Conservation (phyloP, 352 stramenopile species). For the Stephanocyclus meneghinianus region DNA sequence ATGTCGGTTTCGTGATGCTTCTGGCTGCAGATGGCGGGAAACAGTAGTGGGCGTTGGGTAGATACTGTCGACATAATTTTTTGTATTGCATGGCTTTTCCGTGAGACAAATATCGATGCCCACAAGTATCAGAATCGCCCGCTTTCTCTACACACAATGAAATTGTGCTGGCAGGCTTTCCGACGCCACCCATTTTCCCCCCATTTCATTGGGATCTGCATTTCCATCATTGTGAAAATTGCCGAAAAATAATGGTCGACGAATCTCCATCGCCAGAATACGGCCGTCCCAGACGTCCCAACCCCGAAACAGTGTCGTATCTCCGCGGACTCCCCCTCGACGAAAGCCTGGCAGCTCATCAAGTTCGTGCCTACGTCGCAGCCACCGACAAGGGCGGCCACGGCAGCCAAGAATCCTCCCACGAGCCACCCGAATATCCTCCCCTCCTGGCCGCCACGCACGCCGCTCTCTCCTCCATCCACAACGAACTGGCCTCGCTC, state of each 20-base stretch:
- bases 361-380: constrained; percentile 44
- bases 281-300: constrained; percentile 66
- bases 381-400: constrained; percentile 8
- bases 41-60: no score
- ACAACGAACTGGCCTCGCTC: constrained; percentile 74
- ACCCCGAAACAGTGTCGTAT: constrained; percentile 75
- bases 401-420: constrained; percentile 13
- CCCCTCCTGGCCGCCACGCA: constrained; percentile 60
- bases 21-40: no score
- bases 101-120: no score
- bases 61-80: no score
- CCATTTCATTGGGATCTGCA: no score
- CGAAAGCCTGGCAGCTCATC: constrained; percentile 45
- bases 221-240: no score
- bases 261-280: constrained; percentile 50
- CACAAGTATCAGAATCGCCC: no score
- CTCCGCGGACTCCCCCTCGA: constrained; percentile 70
- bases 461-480: constrained; percentile 69
- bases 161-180: no score
- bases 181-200: no score
- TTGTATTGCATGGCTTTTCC: no score
- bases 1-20: no score
- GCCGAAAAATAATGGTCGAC: constrained; percentile 3
- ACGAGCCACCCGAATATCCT: constrained; percentile 60
- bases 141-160: no score